A percentile compares a stretch with the other conserved stretches of the same genome.
Conservation (phyloP, 345 rosid genomes). For the Eucalyptus grandis region DNA sequence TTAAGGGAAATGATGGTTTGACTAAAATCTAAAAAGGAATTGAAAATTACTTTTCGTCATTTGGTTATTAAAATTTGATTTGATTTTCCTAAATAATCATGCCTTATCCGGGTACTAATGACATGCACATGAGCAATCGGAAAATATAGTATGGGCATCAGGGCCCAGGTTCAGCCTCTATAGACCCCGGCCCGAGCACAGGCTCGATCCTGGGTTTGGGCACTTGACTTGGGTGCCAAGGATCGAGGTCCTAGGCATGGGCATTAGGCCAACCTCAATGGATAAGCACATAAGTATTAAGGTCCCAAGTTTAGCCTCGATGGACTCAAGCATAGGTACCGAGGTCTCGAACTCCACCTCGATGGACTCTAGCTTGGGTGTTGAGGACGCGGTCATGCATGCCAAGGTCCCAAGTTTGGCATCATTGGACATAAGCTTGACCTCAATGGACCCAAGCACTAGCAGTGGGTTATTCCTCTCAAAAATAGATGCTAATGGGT, state of each 20-base stretch:
- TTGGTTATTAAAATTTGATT: too few species aligned
- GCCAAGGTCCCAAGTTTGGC: neutral
- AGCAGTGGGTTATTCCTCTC: neutral
- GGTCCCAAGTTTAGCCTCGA: neutral
- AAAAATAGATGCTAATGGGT: neutral
- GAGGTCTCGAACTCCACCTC: neutral
- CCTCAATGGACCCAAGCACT: neutral
- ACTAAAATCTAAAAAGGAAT: neutral
- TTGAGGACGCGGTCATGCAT: rapidly evolving
- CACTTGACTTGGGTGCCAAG: neutral
- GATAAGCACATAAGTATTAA: neutral
- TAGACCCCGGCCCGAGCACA: rapidly evolving
- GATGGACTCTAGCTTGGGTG: neutral
- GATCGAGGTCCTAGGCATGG: neutral
- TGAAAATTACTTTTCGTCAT: rapidly evolving
- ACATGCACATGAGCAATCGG: neutral
- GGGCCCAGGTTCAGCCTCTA: neutral
- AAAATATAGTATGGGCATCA: neutral
- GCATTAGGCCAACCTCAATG: neutral
- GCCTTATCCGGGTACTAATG: neutral
- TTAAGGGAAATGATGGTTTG: too few species aligned
- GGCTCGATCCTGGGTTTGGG: neutral
- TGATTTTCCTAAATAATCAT: neutral
- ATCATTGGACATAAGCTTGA: neutral
- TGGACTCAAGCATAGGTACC: neutral